A percentile compares a stretch with the other conserved stretches of the same genome.
Conservation (phyloP, 2,329 filamentous ascomycete species). For the Neodidymelliopsis sp. region DNA sequence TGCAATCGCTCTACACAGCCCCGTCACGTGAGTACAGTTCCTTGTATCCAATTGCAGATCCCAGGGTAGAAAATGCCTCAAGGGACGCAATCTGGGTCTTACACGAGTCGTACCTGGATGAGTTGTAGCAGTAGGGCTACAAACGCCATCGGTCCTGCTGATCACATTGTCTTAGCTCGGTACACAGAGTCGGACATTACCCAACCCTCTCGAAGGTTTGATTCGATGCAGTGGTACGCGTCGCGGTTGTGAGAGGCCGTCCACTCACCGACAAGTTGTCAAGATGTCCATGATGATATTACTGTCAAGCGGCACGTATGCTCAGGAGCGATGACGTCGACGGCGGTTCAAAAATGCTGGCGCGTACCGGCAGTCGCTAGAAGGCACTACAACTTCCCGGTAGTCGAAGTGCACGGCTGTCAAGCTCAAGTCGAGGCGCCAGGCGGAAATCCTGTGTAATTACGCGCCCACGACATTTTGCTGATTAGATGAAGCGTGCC, state of each 20-base stretch:
- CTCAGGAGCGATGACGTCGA: conserved; percentile 12
- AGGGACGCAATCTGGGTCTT: conserved; percentile 12
- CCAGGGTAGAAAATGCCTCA: conserved; percentile 16
- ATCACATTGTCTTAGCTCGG: conserved; percentile 6
- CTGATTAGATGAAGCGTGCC: no score
- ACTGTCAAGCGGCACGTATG: neutral
- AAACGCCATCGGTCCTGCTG: neutral
- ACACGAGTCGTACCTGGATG: conserved; percentile 9
- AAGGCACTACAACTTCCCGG: neutral
- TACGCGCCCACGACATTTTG: no score
- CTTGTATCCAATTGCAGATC: conserved; percentile 23
- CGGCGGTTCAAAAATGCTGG: neutral
- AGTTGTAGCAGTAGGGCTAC: conserved; percentile 4
- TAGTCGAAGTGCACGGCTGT: neutral
- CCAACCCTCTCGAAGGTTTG: neutral
- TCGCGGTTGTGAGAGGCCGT: no score
- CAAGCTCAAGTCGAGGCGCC: neutral
- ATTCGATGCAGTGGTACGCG: neutral
- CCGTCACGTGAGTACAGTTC: conserved; percentile 19
- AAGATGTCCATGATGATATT: neutral
- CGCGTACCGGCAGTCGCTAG: neutral
- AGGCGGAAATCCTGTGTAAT: conserved; percentile 2
- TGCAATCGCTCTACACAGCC: conserved; percentile 21
- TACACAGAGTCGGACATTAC: neutral
- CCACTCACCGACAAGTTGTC: no score